These are phyloP conservation scores for Rhododendron molle DNA, from an alignment of 148 eudicot genomes.

Conservation along the genomic window DNA sequence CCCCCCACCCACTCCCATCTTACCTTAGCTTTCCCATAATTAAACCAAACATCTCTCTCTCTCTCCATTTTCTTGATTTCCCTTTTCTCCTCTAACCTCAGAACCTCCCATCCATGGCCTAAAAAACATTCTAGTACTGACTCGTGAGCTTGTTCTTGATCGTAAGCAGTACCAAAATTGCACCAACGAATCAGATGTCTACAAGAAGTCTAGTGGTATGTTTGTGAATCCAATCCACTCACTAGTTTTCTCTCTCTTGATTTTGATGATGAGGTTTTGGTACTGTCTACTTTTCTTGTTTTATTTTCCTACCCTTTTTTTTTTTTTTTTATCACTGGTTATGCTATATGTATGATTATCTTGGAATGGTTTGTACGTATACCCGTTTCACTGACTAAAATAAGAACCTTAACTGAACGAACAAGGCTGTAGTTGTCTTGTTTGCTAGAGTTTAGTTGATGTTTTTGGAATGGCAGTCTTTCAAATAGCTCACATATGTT, in stretches of 20 bases:
- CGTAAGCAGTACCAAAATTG: neutral
- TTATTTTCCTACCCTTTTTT: neutral
- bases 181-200: neutral
- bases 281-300: neutral
- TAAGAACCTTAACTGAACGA: no score
- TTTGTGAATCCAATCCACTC: neutral
- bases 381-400: no score
- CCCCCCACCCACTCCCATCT: conserved; percentile 10
- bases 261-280: neutral
- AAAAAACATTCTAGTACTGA: neutral
- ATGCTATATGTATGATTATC: neutral
- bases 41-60: neutral
- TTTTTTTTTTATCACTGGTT: neutral
- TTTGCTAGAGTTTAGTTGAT: neutral
- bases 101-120: neutral
- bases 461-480: neutral
- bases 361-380: neutral
- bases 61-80: neutral
- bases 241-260: neutral
- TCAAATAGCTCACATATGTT: neutral
- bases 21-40: conserved; percentile 19
- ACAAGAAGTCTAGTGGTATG: conserved; percentile 4
- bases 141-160: neutral
- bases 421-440: neutral
- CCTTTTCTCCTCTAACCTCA: neutral